These are phyloP conservation scores for Phytopythium delawarense DNA, from an alignment of 352 stramenopile species.

Conservation along the genomic window DNA sequence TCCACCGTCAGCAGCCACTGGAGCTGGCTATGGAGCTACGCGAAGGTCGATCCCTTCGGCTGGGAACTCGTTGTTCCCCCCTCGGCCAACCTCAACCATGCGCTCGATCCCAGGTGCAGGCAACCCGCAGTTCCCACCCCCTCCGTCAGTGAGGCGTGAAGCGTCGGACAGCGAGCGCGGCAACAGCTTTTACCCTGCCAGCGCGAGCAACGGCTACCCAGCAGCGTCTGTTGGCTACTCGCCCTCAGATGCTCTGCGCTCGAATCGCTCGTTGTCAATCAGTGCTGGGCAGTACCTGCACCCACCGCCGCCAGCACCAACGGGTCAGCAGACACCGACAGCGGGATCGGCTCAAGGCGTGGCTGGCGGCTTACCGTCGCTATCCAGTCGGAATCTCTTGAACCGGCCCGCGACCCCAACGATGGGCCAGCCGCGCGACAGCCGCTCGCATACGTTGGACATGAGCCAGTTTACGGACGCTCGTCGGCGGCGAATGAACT, in stretches of 20 bases:
- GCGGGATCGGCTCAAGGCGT: slow-evolving; percentile 17
- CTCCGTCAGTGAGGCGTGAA: slow-evolving; percentile 44
- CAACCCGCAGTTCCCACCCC: slow-evolving; percentile 57
- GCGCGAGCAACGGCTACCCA: slow-evolving; percentile 8
- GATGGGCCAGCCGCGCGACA: slow-evolving; percentile 73
- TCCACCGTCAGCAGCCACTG: slow-evolving; percentile 3
- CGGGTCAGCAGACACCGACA: slow-evolving; percentile 8
- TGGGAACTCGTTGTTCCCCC: slow-evolving; percentile 12
- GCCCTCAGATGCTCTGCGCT: slow-evolving; percentile 27
- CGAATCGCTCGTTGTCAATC: slow-evolving; percentile 61
- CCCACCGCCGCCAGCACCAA: slow-evolving; percentile 12
- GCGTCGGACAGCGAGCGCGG: slow-evolving; percentile 7
- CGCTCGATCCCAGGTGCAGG: slow-evolving; percentile 60
- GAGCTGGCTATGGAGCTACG: not conserved
- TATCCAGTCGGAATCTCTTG: slow-evolving; percentile 48
- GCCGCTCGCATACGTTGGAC: slow-evolving; percentile 79
- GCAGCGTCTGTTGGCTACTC: slow-evolving; percentile 8
- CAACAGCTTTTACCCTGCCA: not conserved
- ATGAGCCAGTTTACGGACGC: slow-evolving; percentile 80
- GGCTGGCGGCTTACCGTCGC: slow-evolving; percentile 40
- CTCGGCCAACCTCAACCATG: not conserved
- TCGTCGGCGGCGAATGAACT: slow-evolving; percentile 83
- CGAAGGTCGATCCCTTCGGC: slow-evolving; percentile 50
- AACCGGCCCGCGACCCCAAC: slow-evolving; percentile 31
- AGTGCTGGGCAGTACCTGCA: slow-evolving; percentile 44